A percentile compares a stretch with the other conserved stretches of the same genome.
phyloP scores from a whole-genome alignment of 768 basidiomycete genomes.

The Amanita rimosa region DNA sequence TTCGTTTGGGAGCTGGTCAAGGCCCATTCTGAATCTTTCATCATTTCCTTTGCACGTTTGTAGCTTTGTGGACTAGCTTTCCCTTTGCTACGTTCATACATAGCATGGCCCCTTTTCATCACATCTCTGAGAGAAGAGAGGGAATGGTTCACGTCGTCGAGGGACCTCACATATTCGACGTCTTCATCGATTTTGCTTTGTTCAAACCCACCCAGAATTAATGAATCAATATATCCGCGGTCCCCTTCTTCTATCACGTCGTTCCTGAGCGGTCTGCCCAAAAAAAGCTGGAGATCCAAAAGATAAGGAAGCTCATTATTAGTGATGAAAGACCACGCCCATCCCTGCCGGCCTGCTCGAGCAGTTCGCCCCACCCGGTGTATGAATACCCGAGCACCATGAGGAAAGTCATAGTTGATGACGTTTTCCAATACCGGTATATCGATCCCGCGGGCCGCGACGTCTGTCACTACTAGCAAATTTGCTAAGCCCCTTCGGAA shows the following conservation, averaged over 20 bases:
- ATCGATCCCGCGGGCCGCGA: conserved; percentile 96
- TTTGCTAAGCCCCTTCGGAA: conserved; percentile 75
- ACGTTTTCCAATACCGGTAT: conserved; percentile 95
- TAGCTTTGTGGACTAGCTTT: conserved; percentile 84
- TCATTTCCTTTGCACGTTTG: conserved; percentile 81
- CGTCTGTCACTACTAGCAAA: conserved; percentile 93
- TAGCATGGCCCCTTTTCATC: conserved; percentile 78
- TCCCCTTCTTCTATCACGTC: conserved; percentile 40
- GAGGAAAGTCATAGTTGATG: conserved; percentile 96
- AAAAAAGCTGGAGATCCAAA: conserved; percentile 86
- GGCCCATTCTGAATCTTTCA: conserved; percentile 61
- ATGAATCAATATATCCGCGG: conserved; percentile 54
- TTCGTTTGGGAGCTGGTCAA: conserved; percentile 53
- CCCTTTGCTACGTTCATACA: conserved; percentile 92
- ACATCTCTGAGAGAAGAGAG: conserved; percentile 64
- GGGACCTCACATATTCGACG: conserved; percentile 61
- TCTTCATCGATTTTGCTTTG: conserved; percentile 76
- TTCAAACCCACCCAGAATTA: conserved; percentile 76
- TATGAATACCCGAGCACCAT: conserved; percentile 86
- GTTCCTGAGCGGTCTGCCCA: conserved; percentile 64
- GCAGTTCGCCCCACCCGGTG: conserved; percentile 97
- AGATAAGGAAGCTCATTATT: conserved; percentile 81
- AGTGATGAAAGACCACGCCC: conserved; percentile 94
- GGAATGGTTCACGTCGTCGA: conserved; percentile 54
- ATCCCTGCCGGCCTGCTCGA: conserved; percentile 86